Evolutionary conservation across 129 eudicot genomes (phyloP), one percentile per base, ranked within the genome.

Genomic region (Oenanthe sinensis): DNA sequence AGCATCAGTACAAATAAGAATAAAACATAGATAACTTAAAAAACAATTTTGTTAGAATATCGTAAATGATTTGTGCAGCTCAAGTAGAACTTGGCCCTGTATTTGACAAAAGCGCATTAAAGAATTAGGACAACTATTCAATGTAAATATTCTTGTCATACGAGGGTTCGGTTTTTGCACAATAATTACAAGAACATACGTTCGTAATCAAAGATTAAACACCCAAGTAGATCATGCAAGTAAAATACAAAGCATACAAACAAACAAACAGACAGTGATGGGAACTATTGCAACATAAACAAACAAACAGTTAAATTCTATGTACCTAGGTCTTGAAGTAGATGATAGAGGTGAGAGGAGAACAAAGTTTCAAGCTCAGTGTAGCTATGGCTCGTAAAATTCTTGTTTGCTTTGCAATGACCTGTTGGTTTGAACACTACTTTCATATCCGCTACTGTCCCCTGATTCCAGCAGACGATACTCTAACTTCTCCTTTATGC

Each of bases 391-490:
- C 84, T 83, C 87, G 22, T 86, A 84, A 12, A 71, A 58, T 80
- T 90, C 91, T 85, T 80, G 91, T 68, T 79, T 93, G 79, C 82
- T 86, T 82, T 77, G 83, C 74, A 79, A 78, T 49, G 85, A 81
- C 81, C 77, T 85, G 78, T 80, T 89, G 15, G 92, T 86, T 78
- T 84, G 91, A 58, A 82, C 83, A 81, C 92, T 88, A 81, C 98
- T 93, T 79, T 93, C 98, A 36, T 89, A 91, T 36, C 97, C 98
- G 44, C 97, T 91, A 79, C 97, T 93, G 73, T 93, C 98, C 22
- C 98, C 97, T 46, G 97, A 85, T 85, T 93, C 98, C 1, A 75
- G 72, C 0, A 82, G 62, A 63, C 83, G 85, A 75, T 85, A 88
- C 68, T 90, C 94, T 42, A 88, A 46, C 83, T 82, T 86, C 50